Evolutionary conservation across 768 basidiomycete genomes (phyloP), one percentile per base, ranked within the genome.

Genomic region (Boletus insuetus): DNA sequence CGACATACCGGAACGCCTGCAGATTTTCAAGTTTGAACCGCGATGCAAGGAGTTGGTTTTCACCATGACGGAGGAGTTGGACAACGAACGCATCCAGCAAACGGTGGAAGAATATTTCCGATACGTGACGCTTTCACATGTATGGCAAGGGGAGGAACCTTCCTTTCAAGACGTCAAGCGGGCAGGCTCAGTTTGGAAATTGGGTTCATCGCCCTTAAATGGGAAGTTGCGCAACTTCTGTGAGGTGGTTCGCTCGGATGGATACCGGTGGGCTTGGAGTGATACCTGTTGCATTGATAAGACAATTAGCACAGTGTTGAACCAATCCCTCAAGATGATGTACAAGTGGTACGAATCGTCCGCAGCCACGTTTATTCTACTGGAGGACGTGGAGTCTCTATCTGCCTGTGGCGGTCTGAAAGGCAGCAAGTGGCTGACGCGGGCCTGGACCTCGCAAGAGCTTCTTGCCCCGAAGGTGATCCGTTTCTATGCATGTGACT

Each of bases 371-470:
- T 10, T 58, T 8, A 45, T 41, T 3, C 22, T 41, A 7, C 61
- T 62, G 8, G 13, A 4, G 38, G 26, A 13, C 8, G 38, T 39
- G 3, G 3, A 0, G 1, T 22, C 41, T 11, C 41, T 24, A 2
- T 55, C 38, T 3, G 20, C 13, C 22, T 9, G n/a, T 16, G 46
- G 40, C 3, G 41, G 20, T 24, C 52, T 62, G 7, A 16, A n/a
- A 2, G 7, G 4, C 12, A 55, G 49, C 31, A 1, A 7, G 1
- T 62, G 60, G 60, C 49, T 58, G 61, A 55, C 40, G 2, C 56
- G 60, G 3, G 60, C 48, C 1, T 62, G 61, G 61, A 62, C 61
- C 0, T n/a, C 46, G 4, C 62, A 56, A 46, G 62, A 62, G 16
- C 51, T 62, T 34, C 60, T 63, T 11, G 53, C 49, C 10, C n/a